Percentiles rank a stretch among this genome's conserved stretches.
These are phyloP conservation scores for Fagopyrum homotropicum DNA, from an alignment of 148 eudicot genomes.

Conservation along the genomic window DNA sequence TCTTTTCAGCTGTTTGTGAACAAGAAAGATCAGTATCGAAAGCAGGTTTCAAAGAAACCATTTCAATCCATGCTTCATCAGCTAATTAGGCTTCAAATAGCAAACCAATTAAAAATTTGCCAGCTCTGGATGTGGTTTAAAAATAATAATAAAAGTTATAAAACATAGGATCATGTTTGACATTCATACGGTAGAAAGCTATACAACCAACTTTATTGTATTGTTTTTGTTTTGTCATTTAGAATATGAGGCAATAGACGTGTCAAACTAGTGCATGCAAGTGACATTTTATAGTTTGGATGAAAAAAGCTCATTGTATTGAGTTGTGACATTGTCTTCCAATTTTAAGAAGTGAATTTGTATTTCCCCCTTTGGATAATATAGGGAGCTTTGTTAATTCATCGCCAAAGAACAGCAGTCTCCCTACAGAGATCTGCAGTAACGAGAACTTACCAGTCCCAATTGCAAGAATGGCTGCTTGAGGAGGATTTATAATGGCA, in stretches of 20 bases:
- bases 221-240: too few relatives aligned
- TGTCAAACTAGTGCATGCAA: neutral
- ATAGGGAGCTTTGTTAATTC: neutral
- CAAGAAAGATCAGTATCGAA: neutral
- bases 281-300: neutral
- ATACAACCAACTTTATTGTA: neutral
- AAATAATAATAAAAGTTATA: too few relatives aligned
- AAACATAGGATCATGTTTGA: neutral
- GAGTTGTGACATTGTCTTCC: neutral
- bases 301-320: neutral
- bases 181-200: neutral
- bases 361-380: neutral
- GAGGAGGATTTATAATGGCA: constrained; percentile 97
- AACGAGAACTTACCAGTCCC: constrained; percentile 60
- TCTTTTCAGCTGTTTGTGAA: constrained; percentile 74
- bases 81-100: neutral
- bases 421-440: neutral
- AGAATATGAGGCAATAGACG: neutral
- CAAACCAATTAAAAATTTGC: neutral
- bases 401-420: neutral
- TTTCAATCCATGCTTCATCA: neutral
- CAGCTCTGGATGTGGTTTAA: neutral
- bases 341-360: neutral
- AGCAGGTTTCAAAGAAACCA: neutral
- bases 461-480: constrained; percentile 87